phyloP scores from a whole-genome alignment of 1,284 basidiomycete species.

The Tilletia walkeri region DNA sequence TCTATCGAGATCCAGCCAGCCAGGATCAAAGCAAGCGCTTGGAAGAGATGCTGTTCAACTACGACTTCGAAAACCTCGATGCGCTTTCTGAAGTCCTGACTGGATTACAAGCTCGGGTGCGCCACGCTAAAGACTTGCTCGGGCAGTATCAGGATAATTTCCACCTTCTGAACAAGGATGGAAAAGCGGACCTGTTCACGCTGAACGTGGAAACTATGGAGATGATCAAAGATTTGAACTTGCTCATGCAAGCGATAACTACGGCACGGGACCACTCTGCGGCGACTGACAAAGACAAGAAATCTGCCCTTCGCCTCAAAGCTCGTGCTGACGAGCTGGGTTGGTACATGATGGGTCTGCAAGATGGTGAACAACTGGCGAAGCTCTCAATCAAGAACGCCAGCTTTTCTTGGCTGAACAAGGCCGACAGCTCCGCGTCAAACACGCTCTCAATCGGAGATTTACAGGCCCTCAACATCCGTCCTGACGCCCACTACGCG shows the following conservation, averaged over 20 bases:
- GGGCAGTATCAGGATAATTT: conserved; percentile 30
- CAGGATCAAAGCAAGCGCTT: conserved; percentile 49
- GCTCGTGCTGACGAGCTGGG: conserved; percentile 82
- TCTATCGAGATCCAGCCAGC: conserved; percentile 78
- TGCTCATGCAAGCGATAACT: conserved; percentile 85
- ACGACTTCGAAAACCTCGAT: conserved; percentile 80
- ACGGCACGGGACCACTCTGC: conserved; percentile 66
- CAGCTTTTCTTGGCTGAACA: conserved; percentile 79
- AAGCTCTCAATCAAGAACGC: conserved; percentile 80
- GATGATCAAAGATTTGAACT: conserved; percentile 75
- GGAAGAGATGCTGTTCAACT: conserved; percentile 81
- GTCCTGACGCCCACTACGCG: conserved; percentile 77
- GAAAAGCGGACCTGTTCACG: conserved; percentile 63
- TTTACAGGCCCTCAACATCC: conserved; percentile 79
- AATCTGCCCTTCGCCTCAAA: conserved; percentile 75
- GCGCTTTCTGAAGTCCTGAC: conserved; percentile 70
- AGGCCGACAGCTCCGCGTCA: conserved; percentile 82
- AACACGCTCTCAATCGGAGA: conserved; percentile 76
- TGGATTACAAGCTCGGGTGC: conserved; percentile 72
- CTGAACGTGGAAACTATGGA: conserved; percentile 73
- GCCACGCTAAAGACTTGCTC: conserved; percentile 58
- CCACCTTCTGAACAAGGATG: conserved; percentile 60
- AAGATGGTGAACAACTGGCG: conserved; percentile 69
- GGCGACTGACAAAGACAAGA: conserved; percentile 66
- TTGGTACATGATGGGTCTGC: conserved; percentile 85